Conservation (phyloP, 495 filamentous ascomycete species). For the Neurospora tetrasperma region DNA sequence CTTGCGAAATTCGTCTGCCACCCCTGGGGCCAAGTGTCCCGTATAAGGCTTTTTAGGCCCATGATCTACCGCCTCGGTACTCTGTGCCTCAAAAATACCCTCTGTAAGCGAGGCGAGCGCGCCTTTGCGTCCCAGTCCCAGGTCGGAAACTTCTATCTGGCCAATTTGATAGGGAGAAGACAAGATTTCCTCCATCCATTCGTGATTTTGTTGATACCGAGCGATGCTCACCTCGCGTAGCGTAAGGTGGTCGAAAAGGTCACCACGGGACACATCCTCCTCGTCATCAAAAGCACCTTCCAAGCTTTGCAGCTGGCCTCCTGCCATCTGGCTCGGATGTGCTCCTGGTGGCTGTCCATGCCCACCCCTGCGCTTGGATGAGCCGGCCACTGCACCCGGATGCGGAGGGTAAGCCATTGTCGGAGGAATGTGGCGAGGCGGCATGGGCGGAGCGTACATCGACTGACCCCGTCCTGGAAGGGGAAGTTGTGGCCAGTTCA, state of each 20-base stretch:
- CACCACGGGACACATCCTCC: conserved; percentile 75
- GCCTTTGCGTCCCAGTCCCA: conserved; percentile 78
- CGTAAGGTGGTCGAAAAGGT: conserved; percentile 77
- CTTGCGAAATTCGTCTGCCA: conserved; percentile 68
- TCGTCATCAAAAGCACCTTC: conserved; percentile 69
- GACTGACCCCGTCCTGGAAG: conserved; percentile 46
- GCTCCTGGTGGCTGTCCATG: conserved; percentile 16
- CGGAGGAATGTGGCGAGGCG: conserved; percentile 33
- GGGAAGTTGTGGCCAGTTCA: conserved; percentile 78
- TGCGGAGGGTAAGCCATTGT: conserved; percentile 44
- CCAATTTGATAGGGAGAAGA: conserved; percentile 72
- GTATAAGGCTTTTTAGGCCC: conserved; percentile 40
- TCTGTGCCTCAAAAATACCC: conserved; percentile 54
- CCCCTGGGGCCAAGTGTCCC: conserved; percentile 51
- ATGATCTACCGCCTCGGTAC: conserved; percentile 47
- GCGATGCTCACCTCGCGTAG: conserved; percentile 77
- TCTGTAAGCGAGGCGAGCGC: conserved; percentile 72
- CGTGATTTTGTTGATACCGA: conserved; percentile 87
- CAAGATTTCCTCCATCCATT: conserved; percentile 98
- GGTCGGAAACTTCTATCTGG: conserved; percentile 77
- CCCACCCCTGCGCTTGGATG: conserved; percentile 32
- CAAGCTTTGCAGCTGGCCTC: conserved; percentile 11
- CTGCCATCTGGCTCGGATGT: conserved; percentile 19
- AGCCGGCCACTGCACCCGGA: conserved; percentile 28
- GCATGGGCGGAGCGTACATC: conserved; percentile 27